Evolutionary conservation across 306 rosid genomes (phyloP).

Genomic region (Aeschynomene evenia): DNA sequence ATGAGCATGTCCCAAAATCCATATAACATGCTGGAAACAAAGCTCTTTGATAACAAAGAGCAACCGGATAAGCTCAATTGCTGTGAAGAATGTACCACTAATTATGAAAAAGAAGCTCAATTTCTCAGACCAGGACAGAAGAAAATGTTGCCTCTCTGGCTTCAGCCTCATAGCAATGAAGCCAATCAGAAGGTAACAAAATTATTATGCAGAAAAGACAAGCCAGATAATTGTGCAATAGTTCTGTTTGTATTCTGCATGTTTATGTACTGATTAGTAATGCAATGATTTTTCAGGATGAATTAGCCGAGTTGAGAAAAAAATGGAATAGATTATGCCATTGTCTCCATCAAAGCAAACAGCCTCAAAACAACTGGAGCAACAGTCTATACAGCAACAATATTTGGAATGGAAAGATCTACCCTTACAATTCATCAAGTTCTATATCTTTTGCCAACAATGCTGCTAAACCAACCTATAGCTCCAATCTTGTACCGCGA

Average conservation of each 20-base stretch:
- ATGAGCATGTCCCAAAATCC: slow-evolving; percentile 41
- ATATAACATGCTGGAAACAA: slow-evolving; percentile 46
- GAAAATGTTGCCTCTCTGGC: slow-evolving; percentile 74
- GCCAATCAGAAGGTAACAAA: slow-evolving; percentile 51
- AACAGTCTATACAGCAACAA: slow-evolving; percentile 7
- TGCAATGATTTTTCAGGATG: slow-evolving; percentile 44
- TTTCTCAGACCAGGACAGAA: slow-evolving; percentile 48
- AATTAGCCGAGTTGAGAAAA: slow-evolving; percentile 47
- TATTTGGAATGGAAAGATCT: slow-evolving; percentile 39
- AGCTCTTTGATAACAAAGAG: slow-evolving; percentile 48
- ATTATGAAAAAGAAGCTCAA: slow-evolving; percentile 67
- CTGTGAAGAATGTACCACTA: slow-evolving; percentile 67
- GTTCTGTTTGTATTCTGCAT: not conserved
- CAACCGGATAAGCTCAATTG: slow-evolving; percentile 45
- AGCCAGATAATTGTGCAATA: not conserved
- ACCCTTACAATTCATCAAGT: slow-evolving; percentile 41
- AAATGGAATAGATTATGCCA: slow-evolving; percentile 69
- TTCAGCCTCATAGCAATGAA: slow-evolving; percentile 61
- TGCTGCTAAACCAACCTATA: slow-evolving; percentile 24
- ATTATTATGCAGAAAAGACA: not conserved
- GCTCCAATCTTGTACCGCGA: slow-evolving; percentile 46
- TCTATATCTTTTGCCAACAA: slow-evolving; percentile 58
- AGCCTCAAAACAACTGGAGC: slow-evolving; percentile 37
- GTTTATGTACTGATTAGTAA: not conserved
- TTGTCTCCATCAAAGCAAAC: slow-evolving; percentile 56